These are phyloP conservation scores for Paramyrothecium sp. DNA, from an alignment of 2,329 filamentous ascomycete genomes.

Conservation along the genomic window DNA sequence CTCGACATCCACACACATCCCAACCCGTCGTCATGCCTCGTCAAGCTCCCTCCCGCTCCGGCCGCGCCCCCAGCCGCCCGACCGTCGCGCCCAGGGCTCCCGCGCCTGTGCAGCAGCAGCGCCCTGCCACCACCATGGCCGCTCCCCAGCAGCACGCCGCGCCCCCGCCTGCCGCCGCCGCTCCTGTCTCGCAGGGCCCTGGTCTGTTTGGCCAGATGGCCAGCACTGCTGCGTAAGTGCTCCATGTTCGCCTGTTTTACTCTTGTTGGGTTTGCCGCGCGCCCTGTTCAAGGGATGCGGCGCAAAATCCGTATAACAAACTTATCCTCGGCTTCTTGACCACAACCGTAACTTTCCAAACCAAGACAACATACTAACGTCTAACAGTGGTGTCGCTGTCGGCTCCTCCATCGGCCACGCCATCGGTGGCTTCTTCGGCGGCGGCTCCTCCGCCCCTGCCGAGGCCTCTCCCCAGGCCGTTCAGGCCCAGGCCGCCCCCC, in stretches of 20 bases:
- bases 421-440: conserved; percentile 83
- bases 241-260: too few species aligned
- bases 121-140: conserved; percentile 69
- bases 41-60: conserved; percentile 56
- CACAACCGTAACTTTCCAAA: too few species aligned
- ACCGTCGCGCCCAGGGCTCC: conserved; percentile 58
- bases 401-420: conserved; percentile 95
- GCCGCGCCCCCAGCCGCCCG: conserved; percentile 67
- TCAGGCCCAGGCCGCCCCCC: conserved; percentile 39
- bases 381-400: conserved; percentile 86
- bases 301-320: too few species aligned
- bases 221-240: conserved; percentile 89
- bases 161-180: conserved; percentile 11
- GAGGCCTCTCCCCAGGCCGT: conserved; percentile 41
- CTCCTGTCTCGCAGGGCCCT: conserved; percentile 63
- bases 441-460: conserved; percentile 59
- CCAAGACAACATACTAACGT: too few species aligned
- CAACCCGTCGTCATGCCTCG: conserved; percentile 63
- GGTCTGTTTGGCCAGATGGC: conserved; percentile 97
- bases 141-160: conserved; percentile 39
- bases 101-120: conserved; percentile 60
- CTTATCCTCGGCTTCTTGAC: too few species aligned
- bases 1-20: conserved; percentile 26
- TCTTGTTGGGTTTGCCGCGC: too few species aligned
- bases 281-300: too few species aligned